A percentile compares a stretch with the other conserved stretches of the same genome.
Conservation (phyloP, 2,329 filamentous ascomycete species). For the Sarocladiaceae sp. region DNA sequence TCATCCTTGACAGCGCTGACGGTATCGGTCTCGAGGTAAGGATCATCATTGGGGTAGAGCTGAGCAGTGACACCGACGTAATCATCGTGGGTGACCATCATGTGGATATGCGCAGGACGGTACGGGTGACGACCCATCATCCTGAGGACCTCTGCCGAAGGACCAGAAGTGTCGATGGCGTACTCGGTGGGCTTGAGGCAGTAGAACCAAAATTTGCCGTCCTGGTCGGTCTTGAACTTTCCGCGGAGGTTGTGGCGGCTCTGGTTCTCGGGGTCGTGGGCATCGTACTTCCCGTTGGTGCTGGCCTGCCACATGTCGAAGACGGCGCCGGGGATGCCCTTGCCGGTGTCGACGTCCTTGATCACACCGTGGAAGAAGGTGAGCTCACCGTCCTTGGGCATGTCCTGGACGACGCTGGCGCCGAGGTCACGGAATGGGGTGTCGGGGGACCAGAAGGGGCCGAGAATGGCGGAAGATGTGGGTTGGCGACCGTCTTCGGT, state of each 20-base stretch:
- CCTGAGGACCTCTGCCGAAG: slow-evolving; percentile 34
- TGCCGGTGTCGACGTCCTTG: slow-evolving; percentile 59
- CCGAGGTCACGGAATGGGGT: slow-evolving; percentile 68
- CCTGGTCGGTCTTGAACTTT: slow-evolving; percentile 67
- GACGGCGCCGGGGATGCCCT: slow-evolving; percentile 62
- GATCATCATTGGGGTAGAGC: slow-evolving; percentile 67
- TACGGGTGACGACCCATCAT: slow-evolving; percentile 46
- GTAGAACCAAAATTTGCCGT: slow-evolving; percentile 70
- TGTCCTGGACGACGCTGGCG: slow-evolving; percentile 61
- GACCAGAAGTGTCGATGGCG: slow-evolving; percentile 62
- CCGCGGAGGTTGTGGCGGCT: slow-evolving; percentile 70
- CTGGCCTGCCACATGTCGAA: slow-evolving; percentile 78
- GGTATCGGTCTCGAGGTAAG: slow-evolving; percentile 50
- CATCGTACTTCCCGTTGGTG: slow-evolving; percentile 72
- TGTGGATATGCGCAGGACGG: slow-evolving; percentile 47
- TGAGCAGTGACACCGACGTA: slow-evolving; percentile 72
- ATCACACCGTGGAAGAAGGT: slow-evolving; percentile 68
- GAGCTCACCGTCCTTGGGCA: slow-evolving; percentile 52
- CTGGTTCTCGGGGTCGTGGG: slow-evolving; percentile 70
- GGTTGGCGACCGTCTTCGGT: slow-evolving; percentile 58
- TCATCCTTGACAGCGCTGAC: slow-evolving; percentile 53
- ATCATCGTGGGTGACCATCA: slow-evolving; percentile 52
- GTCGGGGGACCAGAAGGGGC: slow-evolving; percentile 74
- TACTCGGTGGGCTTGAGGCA: slow-evolving; percentile 72
- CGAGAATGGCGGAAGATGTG: slow-evolving; percentile 73